Base-by-base conservation (phyloP, 148 eudicot species). In the Vaccinium myrtillus region DNA sequence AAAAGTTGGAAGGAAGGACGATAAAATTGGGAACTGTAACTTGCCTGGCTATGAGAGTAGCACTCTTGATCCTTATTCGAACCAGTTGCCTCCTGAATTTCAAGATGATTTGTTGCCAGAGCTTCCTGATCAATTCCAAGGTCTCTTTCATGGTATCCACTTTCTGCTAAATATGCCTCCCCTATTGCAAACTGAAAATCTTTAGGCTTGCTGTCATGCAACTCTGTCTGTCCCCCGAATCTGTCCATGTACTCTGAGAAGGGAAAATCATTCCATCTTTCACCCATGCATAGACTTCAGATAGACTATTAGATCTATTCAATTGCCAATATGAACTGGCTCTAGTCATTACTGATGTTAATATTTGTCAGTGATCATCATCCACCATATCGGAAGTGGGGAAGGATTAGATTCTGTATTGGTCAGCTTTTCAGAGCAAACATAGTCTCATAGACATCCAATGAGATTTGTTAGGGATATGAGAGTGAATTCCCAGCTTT, bases 201-300 rank as follows among this genome's bases (percentile, higher is more conserved):
- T 83, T 86, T 86, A 12, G 93, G 94, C 87, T 92, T 95, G 90
- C 98, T 91, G 77, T 95, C 95, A 90, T 94, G 92, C 89, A 97
- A 88, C 55, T 97, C 92, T 59, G 96, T 95, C 93, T 97, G 99
- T 86, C 90, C 92, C 91, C 89, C 96, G 89, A 95, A 97, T 88
- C 99, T 89, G 59, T 95, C 98, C 73, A 90, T 87, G 79, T 89
- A 97, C 83, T 97, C 98, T 39, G 79, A 84, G 85, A 97, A 97
- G 1, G 99, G 82, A 93, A 97, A 77, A 97, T 85, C 99, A 97
- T 97, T 81, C 99, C 98, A 27, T 89, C 90, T 89, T 91, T 97
- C 54, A 95, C 93, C 99, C 99, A 97, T 14, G 93, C 95, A 89
- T 97, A 97, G 86, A 9, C 5, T 70, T 50, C 3, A 54, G 84